phyloP scores from a whole-genome alignment of 257 asterid genomes.

The Verbena officinalis region DNA sequence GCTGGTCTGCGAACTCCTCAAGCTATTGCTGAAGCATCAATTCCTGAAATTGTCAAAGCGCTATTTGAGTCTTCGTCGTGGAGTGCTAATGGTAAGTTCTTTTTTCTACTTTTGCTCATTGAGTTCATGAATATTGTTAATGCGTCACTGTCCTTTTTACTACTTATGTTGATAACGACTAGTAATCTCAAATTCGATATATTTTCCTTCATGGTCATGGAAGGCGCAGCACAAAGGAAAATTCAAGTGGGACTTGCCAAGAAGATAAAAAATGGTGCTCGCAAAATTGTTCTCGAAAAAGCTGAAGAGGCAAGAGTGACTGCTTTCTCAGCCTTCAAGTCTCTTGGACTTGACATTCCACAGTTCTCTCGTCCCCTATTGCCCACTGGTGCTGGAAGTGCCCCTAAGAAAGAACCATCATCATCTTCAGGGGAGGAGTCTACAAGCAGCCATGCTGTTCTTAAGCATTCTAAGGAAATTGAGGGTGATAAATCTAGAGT shows the following conservation, averaged over 20 bases:
- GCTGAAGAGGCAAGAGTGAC: constrained; percentile 98
- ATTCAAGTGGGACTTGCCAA: constrained; percentile 84
- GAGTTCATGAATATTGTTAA: background rate
- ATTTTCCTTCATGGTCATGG: constrained; percentile 28
- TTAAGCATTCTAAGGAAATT: constrained; percentile 40
- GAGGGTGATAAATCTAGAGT: constrained; percentile 41
- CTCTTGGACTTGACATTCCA: constrained; percentile 82
- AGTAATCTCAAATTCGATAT: constrained; percentile 24
- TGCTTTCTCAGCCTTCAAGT: constrained; percentile 91
- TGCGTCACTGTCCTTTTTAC: constrained; percentile 5
- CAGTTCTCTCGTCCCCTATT: constrained; percentile 61
- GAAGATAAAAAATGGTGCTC: constrained; percentile 94
- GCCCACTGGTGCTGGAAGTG: constrained; percentile 43
- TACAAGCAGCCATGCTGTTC: constrained; percentile 55
- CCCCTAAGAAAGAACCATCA: constrained; percentile 46
- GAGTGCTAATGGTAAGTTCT: constrained; percentile 62
- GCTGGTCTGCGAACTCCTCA: constrained; percentile 96
- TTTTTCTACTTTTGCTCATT: background rate
- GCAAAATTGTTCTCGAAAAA: constrained; percentile 89
- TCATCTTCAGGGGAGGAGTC: constrained; percentile 75
- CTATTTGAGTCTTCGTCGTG: constrained; percentile 90
- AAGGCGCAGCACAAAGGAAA: constrained; percentile 68
- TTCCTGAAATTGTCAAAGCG: constrained; percentile 86
- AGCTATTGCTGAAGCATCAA: constrained; percentile 92
- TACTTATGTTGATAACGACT: constrained; percentile 4